Percentiles rank a stretch among this genome's conserved stretches.
These are phyloP conservation scores for Neophaeococcomyces aloes DNA, from an alignment of 2,329 filamentous ascomycete species.

Conservation along the genomic window DNA sequence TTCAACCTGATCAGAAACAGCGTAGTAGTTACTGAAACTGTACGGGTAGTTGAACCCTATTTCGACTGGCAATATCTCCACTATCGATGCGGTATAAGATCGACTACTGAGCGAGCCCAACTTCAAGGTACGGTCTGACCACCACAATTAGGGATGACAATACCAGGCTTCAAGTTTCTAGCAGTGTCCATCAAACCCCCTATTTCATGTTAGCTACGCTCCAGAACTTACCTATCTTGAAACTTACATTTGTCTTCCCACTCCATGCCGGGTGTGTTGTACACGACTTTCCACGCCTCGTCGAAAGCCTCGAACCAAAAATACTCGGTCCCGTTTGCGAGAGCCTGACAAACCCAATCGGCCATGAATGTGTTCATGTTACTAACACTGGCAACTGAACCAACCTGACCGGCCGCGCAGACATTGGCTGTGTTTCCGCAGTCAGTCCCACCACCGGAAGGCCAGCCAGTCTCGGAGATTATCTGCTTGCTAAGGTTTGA, in stretches of 20 bases:
- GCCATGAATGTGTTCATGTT: conserved; percentile 81
- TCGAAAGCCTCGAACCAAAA: conserved; percentile 57
- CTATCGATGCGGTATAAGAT: too few relatives aligned
- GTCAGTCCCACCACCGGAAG: conserved; percentile 65
- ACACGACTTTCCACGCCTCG: conserved; percentile 42
- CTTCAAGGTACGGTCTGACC: conserved; percentile 50
- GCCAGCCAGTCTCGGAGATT: conserved; percentile 90
- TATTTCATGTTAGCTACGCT: too few relatives aligned
- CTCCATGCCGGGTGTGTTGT: conserved; percentile 61
- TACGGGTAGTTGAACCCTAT: too few relatives aligned
- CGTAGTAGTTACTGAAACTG: too few relatives aligned
- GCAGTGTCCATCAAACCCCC: conserved; percentile 81
- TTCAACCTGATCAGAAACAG: too few relatives aligned
- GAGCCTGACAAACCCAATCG: conserved; percentile 69
- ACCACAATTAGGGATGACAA: conserved; percentile 78
- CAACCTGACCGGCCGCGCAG: conserved; percentile 48
- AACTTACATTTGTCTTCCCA: conserved; percentile 98
- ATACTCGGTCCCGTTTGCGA: conserved; percentile 77
- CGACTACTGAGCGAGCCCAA: not conserved
- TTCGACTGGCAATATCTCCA: too few relatives aligned
- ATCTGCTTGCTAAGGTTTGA: conserved; percentile 54
- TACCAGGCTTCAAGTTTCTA: conserved; percentile 69
- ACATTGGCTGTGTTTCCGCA: conserved; percentile 49
- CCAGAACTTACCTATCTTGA: too few relatives aligned
- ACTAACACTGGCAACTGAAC: conserved; percentile 65